Evolutionary conservation across 495 filamentous ascomycete genomes (phyloP).

Genomic region (Penicillium robsamsonii): DNA sequence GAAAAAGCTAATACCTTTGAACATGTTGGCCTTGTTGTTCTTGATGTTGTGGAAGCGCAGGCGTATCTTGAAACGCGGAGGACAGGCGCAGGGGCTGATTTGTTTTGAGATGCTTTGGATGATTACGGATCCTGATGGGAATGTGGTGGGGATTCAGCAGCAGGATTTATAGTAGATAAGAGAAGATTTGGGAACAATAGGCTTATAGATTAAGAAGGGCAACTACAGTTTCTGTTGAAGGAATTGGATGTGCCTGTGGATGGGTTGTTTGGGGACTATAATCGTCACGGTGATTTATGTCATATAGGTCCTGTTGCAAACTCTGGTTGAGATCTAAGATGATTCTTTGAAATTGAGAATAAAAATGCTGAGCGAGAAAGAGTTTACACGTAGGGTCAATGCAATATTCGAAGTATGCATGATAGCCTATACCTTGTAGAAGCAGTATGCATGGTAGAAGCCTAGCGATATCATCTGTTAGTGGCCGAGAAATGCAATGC

Average conservation of each 20-base stretch:
- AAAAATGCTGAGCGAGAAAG: background rate
- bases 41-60: too few species aligned
- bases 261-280: background rate
- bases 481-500: background rate
- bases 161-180: conserved; percentile 22
- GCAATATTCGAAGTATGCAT: background rate
- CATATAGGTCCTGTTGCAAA: background rate
- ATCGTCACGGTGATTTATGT: background rate
- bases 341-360: background rate
- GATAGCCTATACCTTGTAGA: conserved; percentile 73
- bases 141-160: conserved; percentile 34
- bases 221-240: background rate
- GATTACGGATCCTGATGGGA: conserved; percentile 30
- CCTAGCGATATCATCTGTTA: conserved; percentile 30
- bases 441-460: conserved; percentile 91
- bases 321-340: background rate
- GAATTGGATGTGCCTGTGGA: background rate
- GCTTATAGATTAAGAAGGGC: background rate
- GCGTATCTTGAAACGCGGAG: too few species aligned
- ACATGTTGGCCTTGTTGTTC: too few species aligned
- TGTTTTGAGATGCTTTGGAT: conserved; percentile 22
- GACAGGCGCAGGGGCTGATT: conserved; percentile 11
- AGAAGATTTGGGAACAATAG: background rate
- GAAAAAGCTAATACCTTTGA: too few species aligned
- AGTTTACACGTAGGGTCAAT: background rate